A percentile compares a stretch with the other conserved stretches of the same genome.
These are phyloP conservation scores for Pichia deserticola DNA, from an alignment of 805 yeast species.

Conservation along the genomic window DNA sequence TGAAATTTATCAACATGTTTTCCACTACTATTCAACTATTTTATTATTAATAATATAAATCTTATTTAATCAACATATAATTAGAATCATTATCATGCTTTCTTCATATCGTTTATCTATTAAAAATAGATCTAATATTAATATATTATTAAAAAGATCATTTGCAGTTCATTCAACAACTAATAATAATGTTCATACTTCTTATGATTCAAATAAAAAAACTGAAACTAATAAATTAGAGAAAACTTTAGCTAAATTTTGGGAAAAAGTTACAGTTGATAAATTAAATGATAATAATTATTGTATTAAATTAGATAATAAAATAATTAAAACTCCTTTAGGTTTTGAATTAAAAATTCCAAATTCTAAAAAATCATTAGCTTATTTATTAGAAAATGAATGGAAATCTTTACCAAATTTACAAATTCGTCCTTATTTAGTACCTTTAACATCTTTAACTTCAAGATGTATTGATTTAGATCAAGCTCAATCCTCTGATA, in stretches of 20 bases:
- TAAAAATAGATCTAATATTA: too few relatives aligned
- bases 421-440: conserved; percentile 63
- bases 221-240: conserved; percentile 65
- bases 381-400: conserved; percentile 74
- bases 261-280: conserved; percentile 59
- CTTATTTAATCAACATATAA: too few relatives aligned
- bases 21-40: too few relatives aligned
- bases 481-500: conserved; percentile 30
- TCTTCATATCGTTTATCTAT: too few relatives aligned
- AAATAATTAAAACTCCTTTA: conserved; percentile 75
- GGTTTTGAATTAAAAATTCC: conserved; percentile 71
- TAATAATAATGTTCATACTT: conserved; percentile 1
- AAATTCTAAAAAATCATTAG: conserved; percentile 48
- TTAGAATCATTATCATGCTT: too few relatives aligned
- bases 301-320: conserved; percentile 61
- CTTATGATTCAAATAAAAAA: conserved; percentile 40
- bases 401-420: conserved; percentile 72
- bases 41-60: too few relatives aligned
- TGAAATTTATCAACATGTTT: too few relatives aligned
- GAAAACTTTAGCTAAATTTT: conserved; percentile 64
- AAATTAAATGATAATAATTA: conserved; percentile 28
- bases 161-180: conserved; percentile 7
- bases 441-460: conserved; percentile 83
- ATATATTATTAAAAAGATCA: not conserved
- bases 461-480: conserved; percentile 80